A percentile compares a stretch with the other conserved stretches of the same genome.
phyloP scores from a whole-genome alignment of 805 yeast species.

The Wickerhamomyces canadensis region DNA sequence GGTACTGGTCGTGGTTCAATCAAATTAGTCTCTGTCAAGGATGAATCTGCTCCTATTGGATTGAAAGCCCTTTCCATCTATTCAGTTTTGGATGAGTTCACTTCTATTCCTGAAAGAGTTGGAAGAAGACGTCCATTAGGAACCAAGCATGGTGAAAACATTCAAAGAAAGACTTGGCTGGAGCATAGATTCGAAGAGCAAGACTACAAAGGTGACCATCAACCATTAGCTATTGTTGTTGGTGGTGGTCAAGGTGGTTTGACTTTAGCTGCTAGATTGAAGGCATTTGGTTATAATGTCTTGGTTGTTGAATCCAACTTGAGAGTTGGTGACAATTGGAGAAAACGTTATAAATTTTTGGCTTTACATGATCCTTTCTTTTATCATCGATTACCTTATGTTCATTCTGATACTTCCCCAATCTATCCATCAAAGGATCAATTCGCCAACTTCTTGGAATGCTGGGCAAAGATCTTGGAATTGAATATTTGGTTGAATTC shows the following conservation, averaged over 20 bases:
- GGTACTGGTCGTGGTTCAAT: conserved; percentile 31
- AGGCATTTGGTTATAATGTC: conserved; percentile 34
- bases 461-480: conserved; percentile 36
- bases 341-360: conserved; percentile 38
- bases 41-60: conserved; percentile 23
- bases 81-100: conserved; percentile 30
- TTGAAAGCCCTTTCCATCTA: conserved; percentile 30
- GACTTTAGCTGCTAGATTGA: conserved; percentile 37
- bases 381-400: conserved; percentile 36
- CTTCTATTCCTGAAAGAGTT: conserved; percentile 27
- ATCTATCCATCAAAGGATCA: conserved; percentile 39
- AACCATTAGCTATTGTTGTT: conserved; percentile 38
- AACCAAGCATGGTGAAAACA: conserved; percentile 34
- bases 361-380: conserved; percentile 42
- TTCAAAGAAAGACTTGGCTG: conserved; percentile 33
- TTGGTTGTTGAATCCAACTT: conserved; percentile 34
- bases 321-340: conserved; percentile 42
- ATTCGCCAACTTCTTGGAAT: conserved; percentile 38
- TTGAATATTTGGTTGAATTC: conserved; percentile 32
- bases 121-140: conserved; percentile 32
- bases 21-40: conserved; percentile 27
- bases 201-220: conserved; percentile 26
- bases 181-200: conserved; percentile 28
- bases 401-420: conserved; percentile 36
- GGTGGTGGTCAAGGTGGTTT: conserved; percentile 46